Evolutionary conservation across 2,329 filamentous ascomycete species (phyloP).

Genomic region (Leptographium flavum): DNA sequence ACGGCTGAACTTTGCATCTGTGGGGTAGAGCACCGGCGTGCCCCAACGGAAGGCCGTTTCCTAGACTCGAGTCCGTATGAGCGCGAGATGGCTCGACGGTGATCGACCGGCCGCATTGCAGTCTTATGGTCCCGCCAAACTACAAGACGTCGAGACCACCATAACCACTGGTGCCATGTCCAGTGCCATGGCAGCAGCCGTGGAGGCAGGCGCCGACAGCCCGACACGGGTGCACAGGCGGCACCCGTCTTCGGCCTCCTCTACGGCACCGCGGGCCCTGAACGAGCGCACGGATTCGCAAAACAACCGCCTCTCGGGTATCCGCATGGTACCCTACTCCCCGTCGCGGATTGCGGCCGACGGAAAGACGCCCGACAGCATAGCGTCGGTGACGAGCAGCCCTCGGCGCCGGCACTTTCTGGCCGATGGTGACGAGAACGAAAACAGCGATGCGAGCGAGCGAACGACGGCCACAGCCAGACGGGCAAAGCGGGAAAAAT

Average conservation of each 20-base stretch:
- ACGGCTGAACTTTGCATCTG: too few species aligned
- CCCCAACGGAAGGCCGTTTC: background rate
- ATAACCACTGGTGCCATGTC: background rate
- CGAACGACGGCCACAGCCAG: conserved; percentile 5
- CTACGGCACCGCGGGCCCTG: conserved; percentile 20
- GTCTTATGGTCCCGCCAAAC: background rate
- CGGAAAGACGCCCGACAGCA: background rate
- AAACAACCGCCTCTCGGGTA: conserved; percentile 24
- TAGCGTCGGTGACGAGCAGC: conserved; percentile 1
- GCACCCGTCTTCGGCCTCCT: background rate
- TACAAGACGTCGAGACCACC: background rate
- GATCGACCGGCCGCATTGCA: conserved; percentile 4
- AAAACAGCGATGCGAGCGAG: background rate
- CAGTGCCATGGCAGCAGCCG: background rate
- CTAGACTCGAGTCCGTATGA: conserved; percentile 2
- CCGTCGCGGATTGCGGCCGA: conserved; percentile 24
- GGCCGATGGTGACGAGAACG: conserved; percentile 1
- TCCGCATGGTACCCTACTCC: conserved; percentile 35
- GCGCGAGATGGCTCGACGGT: conserved; percentile 5
- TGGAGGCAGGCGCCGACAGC: background rate
- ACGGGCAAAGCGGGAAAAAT: conserved; percentile 2
- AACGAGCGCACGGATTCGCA: conserved; percentile 27
- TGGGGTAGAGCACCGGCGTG: background rate
- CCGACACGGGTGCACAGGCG: conserved; percentile 1
- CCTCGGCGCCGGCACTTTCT: background rate